Evolutionary conservation across 1,284 basidiomycete genomes (phyloP), one percentile per base, ranked within the genome.

Genomic region (Fomitopsis schrenkii): DNA sequence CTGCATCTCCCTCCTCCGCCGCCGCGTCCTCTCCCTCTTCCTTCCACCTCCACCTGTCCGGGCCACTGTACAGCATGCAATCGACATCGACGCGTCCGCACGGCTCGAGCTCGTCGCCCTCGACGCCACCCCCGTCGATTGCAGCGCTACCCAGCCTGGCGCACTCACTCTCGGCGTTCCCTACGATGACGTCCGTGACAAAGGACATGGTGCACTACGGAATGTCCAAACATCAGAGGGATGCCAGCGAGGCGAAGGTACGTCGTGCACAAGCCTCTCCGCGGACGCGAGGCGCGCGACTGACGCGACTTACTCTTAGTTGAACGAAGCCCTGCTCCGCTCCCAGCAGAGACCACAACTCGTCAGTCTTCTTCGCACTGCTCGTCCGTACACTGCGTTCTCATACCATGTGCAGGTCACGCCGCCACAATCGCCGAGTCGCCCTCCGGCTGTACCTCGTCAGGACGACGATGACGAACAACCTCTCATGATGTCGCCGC

Each of bases 151-250:
- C 72, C 22, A 73, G 71, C 62, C 68, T 74, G 63, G 66, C 72
- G 53, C 72, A 74, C 60, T 73, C 72, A 46, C 68, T 74, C 50
- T 72, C 72, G 19, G 59, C 70, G 35, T 71, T 73, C 67, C 71
- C 72, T 28, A 71, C 63, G 30, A 72, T 74, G 71, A 74, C 72
- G 57, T 57, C 66, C 30, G 71, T 74, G 58, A 64, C 71, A 54
- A 70, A 66, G 62, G 72, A 73, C 66, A 74, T 74, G 72, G 70
- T 74, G 44, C 68, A 72, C 67, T 71, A 72, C 64, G 70, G 70
- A 60, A 71, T 62, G 38, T 62, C 64, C 33, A 62, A 64, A 30
- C 61, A 68, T 17, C 68, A 70, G 53, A 72, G 71, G 67, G 65
- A 66, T 59, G 66, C 59, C 17, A 71, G 70, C 61, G 69, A 73